Conservation (phyloP, 2,329 filamentous ascomycete genomes). For the Colletotrichum tanaceti region DNA sequence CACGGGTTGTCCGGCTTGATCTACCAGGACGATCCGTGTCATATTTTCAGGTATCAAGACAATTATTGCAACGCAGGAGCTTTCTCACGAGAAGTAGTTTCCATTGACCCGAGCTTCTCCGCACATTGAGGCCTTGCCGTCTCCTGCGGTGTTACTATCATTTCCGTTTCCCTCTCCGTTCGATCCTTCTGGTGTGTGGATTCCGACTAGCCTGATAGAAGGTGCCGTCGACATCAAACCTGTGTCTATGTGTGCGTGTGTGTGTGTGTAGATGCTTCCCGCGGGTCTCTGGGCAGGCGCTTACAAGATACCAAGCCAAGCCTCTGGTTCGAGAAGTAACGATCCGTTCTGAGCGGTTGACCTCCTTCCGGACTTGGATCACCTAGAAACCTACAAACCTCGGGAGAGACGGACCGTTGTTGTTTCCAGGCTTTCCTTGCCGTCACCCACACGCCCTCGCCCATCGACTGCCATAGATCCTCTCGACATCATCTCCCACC, state of each 20-base stretch:
- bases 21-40: conserved; percentile 6
- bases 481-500: neutral
- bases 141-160: neutral
- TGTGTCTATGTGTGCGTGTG: no score
- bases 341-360: neutral
- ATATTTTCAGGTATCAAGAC: conserved; percentile 1
- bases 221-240: neutral
- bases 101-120: neutral
- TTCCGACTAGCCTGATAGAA: neutral
- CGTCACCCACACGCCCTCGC: neutral
- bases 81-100: neutral
- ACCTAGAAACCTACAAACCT: neutral
- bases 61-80: neutral
- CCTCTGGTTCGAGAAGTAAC: neutral
- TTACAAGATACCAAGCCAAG: neutral
- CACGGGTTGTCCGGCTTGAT: conserved; percentile 3
- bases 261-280: no score
- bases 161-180: neutral
- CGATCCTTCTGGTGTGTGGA: neutral
- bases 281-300: neutral
- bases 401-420: neutral
- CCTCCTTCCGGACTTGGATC: neutral
- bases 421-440: neutral
- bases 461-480: neutral
- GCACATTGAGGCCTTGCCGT: neutral